A percentile compares a stretch with the other conserved stretches of the same genome.
phyloP scores from a whole-genome alignment of 2,329 filamentous ascomycete species.

The Stylonectria norvegica region DNA sequence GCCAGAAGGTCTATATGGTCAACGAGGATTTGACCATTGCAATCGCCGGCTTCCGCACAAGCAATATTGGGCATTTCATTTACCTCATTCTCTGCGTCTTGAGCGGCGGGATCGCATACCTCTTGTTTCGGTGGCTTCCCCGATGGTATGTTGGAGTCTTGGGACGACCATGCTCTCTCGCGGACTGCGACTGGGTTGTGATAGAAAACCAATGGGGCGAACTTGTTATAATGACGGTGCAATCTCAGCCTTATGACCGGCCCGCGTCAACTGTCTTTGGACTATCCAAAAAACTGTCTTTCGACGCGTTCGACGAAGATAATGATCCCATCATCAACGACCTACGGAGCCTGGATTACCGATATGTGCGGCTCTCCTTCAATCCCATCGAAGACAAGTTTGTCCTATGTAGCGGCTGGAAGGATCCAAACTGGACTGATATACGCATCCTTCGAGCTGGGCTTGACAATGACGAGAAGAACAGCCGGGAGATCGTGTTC shows the following conservation, averaged over 20 bases:
- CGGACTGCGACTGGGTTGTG: conserved; percentile 83
- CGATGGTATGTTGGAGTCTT: conserved; percentile 76
- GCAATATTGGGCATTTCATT: conserved; percentile 59
- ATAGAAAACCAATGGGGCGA: conserved; percentile 98
- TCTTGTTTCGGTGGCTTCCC: conserved; percentile 87
- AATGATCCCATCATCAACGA: conserved; percentile 71
- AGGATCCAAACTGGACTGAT: conserved; percentile 84
- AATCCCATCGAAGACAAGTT: conserved; percentile 90
- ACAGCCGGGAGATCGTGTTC: conserved; percentile 79
- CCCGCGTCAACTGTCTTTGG: conserved; percentile 65
- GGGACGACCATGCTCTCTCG: conserved; percentile 65
- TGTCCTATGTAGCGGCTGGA: conserved; percentile 83
- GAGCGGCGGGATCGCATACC: conserved; percentile 74
- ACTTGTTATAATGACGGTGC: conserved; percentile 72
- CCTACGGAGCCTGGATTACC: conserved; percentile 80
- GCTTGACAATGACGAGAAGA: conserved; percentile 84
- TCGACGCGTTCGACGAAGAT: conserved; percentile 55
- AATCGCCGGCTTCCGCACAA: conserved; percentile 86
- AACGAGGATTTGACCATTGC: conserved; percentile 94
- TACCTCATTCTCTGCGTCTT: conserved; percentile 70
- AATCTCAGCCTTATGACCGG: conserved; percentile 50
- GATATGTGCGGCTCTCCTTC: conserved; percentile 90
- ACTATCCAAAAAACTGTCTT: conserved; percentile 56
- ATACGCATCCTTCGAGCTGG: conserved; percentile 71
- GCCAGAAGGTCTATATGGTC: conserved; percentile 88